Evolutionary conservation across 2,329 filamentous ascomycete genomes (phyloP).

Genomic region (Stromatinia cepivora): DNA sequence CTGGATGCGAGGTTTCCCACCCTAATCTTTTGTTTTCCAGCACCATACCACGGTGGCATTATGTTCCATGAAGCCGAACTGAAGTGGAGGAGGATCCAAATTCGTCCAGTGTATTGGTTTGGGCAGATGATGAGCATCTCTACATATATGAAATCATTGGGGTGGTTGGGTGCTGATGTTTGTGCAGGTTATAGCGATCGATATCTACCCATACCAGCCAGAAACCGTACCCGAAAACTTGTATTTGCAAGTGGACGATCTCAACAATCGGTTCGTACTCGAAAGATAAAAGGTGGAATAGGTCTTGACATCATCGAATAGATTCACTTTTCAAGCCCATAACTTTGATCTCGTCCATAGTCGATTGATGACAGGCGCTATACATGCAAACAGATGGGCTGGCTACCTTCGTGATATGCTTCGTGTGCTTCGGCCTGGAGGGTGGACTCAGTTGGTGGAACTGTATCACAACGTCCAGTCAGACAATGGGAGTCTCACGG

Average conservation of each 20-base stretch:
- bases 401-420: slow-evolving; percentile 76
- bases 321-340: slow-evolving; percentile 67
- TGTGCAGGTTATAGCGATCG: slow-evolving; percentile 65
- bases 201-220: slow-evolving; percentile 69
- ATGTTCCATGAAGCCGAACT: background rate
- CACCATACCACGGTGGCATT: background rate
- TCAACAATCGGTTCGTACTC: slow-evolving; percentile 59
- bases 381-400: slow-evolving; percentile 60
- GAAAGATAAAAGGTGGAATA: background rate
- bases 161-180: slow-evolving; percentile 2
- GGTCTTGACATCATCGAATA: slow-evolving; percentile 35
- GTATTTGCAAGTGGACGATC: slow-evolving; percentile 61
- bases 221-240: slow-evolving; percentile 65
- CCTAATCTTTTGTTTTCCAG: background rate
- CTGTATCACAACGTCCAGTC: slow-evolving; percentile 84
- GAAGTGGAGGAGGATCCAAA: background rate
- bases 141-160: background rate
- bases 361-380: slow-evolving; percentile 36
- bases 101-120: background rate
- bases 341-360: slow-evolving; percentile 82
- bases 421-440: slow-evolving; percentile 68
- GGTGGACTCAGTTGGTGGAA: slow-evolving; percentile 89
- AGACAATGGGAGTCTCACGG: slow-evolving; percentile 74
- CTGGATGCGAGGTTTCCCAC: slow-evolving; percentile 60
- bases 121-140: background rate